Conservation (phyloP, 148 eudicot species). For the Rhododendron mucronatum region DNA sequence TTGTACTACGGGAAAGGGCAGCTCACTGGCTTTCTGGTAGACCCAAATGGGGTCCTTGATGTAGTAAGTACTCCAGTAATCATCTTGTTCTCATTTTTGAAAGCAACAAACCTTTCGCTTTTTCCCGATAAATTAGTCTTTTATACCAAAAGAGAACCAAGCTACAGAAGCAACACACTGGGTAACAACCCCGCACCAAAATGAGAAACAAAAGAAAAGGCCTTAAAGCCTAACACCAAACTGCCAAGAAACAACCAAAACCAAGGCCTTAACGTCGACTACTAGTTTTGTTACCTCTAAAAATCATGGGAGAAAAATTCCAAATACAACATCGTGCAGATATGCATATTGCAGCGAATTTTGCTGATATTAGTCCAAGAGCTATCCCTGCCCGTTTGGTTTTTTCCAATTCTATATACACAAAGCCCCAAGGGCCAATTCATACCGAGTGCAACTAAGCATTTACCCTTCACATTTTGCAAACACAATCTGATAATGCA, state of each 20-base stretch:
- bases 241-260: neutral
- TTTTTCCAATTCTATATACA: neutral
- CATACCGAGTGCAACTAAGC: neutral
- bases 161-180: neutral
- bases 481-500: neutral
- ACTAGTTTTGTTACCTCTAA: neutral
- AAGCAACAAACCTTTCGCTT: neutral
- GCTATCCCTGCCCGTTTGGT: neutral
- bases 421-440: neutral
- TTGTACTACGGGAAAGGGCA: slow-evolving; percentile 87
- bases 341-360: neutral
- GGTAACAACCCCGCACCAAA: neutral
- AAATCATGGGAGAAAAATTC: neutral
- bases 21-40: slow-evolving; percentile 83
- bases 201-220: neutral
- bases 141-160: neutral
- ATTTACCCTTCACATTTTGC: neutral
- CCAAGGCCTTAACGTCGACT: neutral
- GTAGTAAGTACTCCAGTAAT: slow-evolving; percentile 48
- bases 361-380: neutral
- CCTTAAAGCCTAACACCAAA: neutral
- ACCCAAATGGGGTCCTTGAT: slow-evolving; percentile 88
- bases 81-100: neutral
- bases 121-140: neutral
- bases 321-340: neutral